These are phyloP conservation scores for Hypoxylon lenormandii DNA, from an alignment of 495 filamentous ascomycete species.

Conservation along the genomic window DNA sequence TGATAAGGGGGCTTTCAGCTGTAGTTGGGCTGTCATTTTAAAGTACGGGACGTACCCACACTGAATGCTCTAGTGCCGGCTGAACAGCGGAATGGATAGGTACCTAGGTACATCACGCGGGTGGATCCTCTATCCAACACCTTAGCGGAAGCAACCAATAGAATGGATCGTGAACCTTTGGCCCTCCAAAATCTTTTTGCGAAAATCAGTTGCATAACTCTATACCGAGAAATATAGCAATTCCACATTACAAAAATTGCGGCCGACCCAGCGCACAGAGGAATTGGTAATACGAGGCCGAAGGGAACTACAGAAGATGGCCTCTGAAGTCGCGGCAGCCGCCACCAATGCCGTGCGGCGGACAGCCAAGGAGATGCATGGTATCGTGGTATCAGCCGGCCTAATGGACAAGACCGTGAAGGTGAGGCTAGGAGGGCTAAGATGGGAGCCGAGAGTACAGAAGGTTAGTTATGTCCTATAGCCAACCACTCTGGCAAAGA, in stretches of 20 bases:
- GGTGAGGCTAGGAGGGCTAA: conserved; percentile 69
- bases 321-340: conserved; percentile 47
- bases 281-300: background rate
- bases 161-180: conserved; percentile 1
- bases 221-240: background rate
- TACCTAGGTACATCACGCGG: no score
- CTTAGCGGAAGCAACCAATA: background rate
- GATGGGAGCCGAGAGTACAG: conserved; percentile 70
- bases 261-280: no score
- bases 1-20: conserved; percentile 5
- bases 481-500: background rate
- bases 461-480: conserved; percentile 59
- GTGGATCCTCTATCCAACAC: background rate
- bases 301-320: conserved; percentile 41
- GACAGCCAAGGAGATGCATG: conserved; percentile 55
- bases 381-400: conserved; percentile 75
- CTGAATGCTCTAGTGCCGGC: background rate
- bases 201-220: background rate
- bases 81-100: no score
- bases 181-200: background rate
- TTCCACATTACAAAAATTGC: background rate
- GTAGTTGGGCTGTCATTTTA: no score
- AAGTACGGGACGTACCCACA: no score
- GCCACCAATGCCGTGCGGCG: conserved; percentile 47
- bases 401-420: conserved; percentile 78